A percentile compares a stretch with the other conserved stretches of the same genome.
Evolutionary conservation across 345 rosid genomes (phyloP).

Genomic region (Salix koriyanagi): DNA sequence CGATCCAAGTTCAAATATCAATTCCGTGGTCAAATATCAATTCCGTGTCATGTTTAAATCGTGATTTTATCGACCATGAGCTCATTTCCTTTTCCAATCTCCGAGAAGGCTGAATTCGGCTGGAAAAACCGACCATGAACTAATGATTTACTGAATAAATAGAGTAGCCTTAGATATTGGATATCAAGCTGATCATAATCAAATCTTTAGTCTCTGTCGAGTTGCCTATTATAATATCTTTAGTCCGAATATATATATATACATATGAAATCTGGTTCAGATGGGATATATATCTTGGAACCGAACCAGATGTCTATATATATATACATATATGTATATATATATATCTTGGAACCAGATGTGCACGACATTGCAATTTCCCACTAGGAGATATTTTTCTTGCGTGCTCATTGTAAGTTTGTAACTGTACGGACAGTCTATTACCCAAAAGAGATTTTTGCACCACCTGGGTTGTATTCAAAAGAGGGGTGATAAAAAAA

Average conservation of each 20-base stretch:
- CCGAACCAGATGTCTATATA: too few species aligned
- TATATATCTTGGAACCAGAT: not conserved
- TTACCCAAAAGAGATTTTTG: not conserved
- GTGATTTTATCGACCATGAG: too few species aligned
- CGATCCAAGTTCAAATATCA: too few species aligned
- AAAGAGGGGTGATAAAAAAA: too few species aligned
- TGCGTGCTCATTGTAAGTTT: not conserved
- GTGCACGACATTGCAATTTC: not conserved
- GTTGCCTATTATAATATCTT: not conserved
- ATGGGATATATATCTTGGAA: too few species aligned
- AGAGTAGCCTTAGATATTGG: not conserved
- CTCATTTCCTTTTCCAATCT: not conserved
- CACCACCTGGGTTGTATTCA: too few species aligned
- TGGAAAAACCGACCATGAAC: not conserved
- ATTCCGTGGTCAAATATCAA: too few species aligned
- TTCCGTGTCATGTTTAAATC: too few species aligned
- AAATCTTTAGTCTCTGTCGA: not conserved
- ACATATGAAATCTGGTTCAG: too few species aligned
- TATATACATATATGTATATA: too few species aligned
- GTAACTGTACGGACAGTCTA: not conserved
- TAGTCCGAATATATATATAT: not conserved
- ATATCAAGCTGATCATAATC: not conserved
- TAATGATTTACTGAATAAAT: not conserved
- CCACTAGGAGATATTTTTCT: not conserved
- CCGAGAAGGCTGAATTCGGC: not conserved